Conservation (phyloP, 2,329 filamentous ascomycete genomes). For the Fusarium sp. region DNA sequence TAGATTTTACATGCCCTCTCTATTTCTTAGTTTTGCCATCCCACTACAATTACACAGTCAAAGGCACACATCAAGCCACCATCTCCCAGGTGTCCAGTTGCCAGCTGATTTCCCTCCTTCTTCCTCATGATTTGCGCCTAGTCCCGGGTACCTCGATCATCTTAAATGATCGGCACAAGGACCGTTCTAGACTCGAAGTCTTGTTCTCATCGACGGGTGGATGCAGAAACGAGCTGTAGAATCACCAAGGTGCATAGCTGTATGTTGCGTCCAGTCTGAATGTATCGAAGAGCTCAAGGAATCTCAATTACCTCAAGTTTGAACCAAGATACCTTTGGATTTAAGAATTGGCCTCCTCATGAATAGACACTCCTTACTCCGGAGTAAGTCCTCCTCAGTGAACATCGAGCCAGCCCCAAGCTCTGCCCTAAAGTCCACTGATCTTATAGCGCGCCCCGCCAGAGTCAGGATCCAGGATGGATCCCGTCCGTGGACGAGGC, state of each 20-base stretch:
- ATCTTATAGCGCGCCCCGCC: slow-evolving; percentile 17
- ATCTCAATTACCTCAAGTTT: no score
- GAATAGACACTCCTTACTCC: not conserved
- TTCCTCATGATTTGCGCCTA: not conserved
- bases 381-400: not conserved
- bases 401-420: not conserved
- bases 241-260: not conserved
- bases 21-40: not conserved
- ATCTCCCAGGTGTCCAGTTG: not conserved
- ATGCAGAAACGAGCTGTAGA: not conserved
- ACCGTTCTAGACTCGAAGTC: not conserved
- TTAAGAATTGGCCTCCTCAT: not conserved
- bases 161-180: not conserved
- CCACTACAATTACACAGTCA: not conserved
- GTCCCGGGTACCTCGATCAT: not conserved
- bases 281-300: not conserved
- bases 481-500: not conserved
- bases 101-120: not conserved
- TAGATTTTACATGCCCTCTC: not conserved
- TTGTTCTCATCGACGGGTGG: not conserved
- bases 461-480: slow-evolving; percentile 2
- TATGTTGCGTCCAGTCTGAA: not conserved
- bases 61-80: not conserved
- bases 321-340: not conserved
- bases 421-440: slow-evolving; percentile 6